These are phyloP conservation scores for Porodaedalea pini DNA, from an alignment of 1,284 basidiomycete species.

Conservation along the genomic window DNA sequence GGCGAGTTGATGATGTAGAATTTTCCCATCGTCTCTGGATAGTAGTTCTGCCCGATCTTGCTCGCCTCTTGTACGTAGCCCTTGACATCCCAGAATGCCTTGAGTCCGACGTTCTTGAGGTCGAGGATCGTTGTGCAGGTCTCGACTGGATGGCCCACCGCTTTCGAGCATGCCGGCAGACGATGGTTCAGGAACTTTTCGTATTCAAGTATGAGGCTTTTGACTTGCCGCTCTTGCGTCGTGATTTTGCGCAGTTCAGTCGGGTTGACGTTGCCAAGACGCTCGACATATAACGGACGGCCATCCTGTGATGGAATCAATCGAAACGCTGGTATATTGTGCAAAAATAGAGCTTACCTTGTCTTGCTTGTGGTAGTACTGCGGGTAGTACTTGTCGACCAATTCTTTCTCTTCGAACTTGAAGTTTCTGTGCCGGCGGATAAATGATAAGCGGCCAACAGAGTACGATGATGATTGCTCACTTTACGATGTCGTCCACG, in stretches of 20 bases:
- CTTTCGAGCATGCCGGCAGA: slow-evolving; percentile 77
- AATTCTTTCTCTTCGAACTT: slow-evolving; percentile 82
- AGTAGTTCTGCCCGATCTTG: slow-evolving; percentile 85
- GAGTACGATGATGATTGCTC: slow-evolving; percentile 28
- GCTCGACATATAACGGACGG: slow-evolving; percentile 93
- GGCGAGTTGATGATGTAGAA: slow-evolving; percentile 97
- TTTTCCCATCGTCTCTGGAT: slow-evolving; percentile 93
- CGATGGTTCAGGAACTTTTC: slow-evolving; percentile 82
- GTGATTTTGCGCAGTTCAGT: slow-evolving; percentile 79
- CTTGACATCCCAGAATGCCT: slow-evolving; percentile 89
- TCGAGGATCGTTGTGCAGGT: slow-evolving; percentile 99
- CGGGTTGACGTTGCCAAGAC: slow-evolving; percentile 87
- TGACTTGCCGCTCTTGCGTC: slow-evolving; percentile 84
- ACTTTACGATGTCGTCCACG: slow-evolving; percentile 86
- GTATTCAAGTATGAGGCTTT: slow-evolving; percentile 91
- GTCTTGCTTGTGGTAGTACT: slow-evolving; percentile 96
- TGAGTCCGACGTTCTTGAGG: slow-evolving; percentile 77
- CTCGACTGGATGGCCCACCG: slow-evolving; percentile 84
- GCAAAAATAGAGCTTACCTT: slow-evolving; percentile 61
- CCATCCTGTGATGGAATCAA: slow-evolving; percentile 74
- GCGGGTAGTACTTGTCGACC: slow-evolving; percentile 93
- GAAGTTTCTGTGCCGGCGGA: slow-evolving; percentile 61
- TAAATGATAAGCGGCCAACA: not conserved
- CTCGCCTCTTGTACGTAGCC: slow-evolving; percentile 84
- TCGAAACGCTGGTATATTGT: no score